phyloP scores from a whole-genome alignment of 495 filamentous ascomycete genomes.

The Chaetomium cochliodes region DNA sequence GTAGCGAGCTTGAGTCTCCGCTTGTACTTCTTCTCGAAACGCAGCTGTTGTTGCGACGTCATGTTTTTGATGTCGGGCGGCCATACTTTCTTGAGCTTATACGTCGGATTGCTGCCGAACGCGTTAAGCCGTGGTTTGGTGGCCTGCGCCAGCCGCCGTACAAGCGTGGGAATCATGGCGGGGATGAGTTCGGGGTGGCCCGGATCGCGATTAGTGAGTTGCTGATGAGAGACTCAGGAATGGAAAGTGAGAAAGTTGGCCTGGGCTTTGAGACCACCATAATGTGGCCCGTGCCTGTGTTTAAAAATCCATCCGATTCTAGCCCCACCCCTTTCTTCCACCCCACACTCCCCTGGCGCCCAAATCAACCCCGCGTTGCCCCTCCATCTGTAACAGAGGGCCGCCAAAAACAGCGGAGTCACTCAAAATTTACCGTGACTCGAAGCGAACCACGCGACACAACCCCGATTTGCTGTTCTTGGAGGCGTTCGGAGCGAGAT shows the following conservation, averaged over 20 bases:
- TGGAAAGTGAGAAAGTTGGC: slow-evolving; percentile 3
- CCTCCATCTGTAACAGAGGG: slow-evolving; percentile 17
- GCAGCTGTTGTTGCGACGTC: slow-evolving; percentile 78
- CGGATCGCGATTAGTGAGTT: slow-evolving; percentile 5
- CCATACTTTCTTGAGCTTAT: slow-evolving; percentile 84
- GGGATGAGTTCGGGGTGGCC: background rate
- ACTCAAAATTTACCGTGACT: slow-evolving; percentile 26
- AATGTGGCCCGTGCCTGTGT: background rate
- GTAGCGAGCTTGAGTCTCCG: slow-evolving; percentile 69
- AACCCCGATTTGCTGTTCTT: slow-evolving; percentile 7
- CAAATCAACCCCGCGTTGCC: slow-evolving; percentile 27
- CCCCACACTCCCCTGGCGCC: background rate
- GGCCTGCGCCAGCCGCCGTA: slow-evolving; percentile 40
- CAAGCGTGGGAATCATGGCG: slow-evolving; percentile 47
- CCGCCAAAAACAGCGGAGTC: slow-evolving; percentile 23
- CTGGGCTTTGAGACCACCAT: background rate
- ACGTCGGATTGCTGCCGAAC: slow-evolving; percentile 45
- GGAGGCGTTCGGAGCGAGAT: background rate
- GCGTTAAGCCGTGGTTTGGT: slow-evolving; percentile 19
- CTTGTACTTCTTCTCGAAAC: slow-evolving; percentile 73
- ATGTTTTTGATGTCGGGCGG: slow-evolving; percentile 87
- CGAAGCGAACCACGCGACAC: slow-evolving; percentile 3
- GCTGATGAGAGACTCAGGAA: background rate
- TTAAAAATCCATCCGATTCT: too few species aligned
- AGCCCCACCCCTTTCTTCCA: background rate